Evolutionary conservation across 2,329 filamentous ascomycete genomes (phyloP).

Genomic region (Blastomyces percursus): DNA sequence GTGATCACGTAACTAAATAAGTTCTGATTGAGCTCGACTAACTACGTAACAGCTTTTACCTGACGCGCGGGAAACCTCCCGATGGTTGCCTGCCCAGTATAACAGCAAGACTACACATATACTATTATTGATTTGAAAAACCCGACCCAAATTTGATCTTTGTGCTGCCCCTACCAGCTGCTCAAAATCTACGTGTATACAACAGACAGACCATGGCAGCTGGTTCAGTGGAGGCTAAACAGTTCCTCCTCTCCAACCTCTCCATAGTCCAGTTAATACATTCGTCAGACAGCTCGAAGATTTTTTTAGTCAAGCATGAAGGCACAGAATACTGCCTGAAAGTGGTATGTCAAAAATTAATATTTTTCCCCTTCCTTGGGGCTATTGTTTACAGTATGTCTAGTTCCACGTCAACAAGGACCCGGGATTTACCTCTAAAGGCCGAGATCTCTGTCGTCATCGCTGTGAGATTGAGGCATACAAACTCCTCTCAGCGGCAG

Average conservation of each 20-base stretch:
- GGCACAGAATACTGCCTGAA: conserved; percentile 8
- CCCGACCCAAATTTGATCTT: background rate
- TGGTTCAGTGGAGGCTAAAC: background rate
- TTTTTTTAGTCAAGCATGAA: conserved; percentile 8
- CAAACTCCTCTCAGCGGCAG: background rate
- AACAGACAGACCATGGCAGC: conserved; percentile 1
- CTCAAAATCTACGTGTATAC: background rate
- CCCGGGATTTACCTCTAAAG: conserved; percentile 7
- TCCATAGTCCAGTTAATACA: conserved; percentile 9
- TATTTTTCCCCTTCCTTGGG: background rate
- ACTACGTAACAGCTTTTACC: no score
- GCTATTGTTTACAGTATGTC: conserved; percentile 6
- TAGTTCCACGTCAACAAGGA: conserved; percentile 8
- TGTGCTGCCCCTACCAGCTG: background rate
- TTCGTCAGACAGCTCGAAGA: conserved; percentile 10
- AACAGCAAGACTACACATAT: no score
- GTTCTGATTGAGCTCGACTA: no score
- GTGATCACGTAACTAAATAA: no score
- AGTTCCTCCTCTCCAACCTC: conserved; percentile 7
- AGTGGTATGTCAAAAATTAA: conserved; percentile 1
- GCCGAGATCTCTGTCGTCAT: conserved; percentile 8
- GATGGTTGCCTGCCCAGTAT: no score
- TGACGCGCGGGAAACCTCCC: no score
- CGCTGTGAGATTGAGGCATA: conserved; percentile 10
- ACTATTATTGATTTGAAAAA: background rate